phyloP scores from a whole-genome alignment of 352 stramenopile genomes.

The Phytophthora citricola region DNA sequence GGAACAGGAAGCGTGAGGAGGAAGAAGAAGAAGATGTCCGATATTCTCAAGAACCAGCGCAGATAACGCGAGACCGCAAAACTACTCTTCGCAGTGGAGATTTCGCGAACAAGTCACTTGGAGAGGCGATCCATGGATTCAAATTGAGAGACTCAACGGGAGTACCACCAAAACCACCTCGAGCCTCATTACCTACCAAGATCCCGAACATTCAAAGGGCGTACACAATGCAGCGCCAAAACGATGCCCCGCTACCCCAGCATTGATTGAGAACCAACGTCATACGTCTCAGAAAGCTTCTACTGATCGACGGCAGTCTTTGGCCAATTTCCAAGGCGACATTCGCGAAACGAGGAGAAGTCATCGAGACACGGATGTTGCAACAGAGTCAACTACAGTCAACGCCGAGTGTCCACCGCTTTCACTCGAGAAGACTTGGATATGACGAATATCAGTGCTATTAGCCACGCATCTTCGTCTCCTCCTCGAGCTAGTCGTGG shows the following conservation, averaged over 20 bases:
- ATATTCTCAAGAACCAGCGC: slow-evolving; percentile 2
- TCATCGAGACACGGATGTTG: slow-evolving; percentile 6
- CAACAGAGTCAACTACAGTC: slow-evolving; percentile 25
- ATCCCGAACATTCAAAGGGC: slow-evolving; percentile 16
- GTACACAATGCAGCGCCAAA: slow-evolving; percentile 26
- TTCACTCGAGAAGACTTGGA: slow-evolving; percentile 38
- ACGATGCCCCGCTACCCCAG: slow-evolving; percentile 15
- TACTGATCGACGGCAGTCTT: slow-evolving; percentile 10
- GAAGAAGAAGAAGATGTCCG: slow-evolving; percentile 3
- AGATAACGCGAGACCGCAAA: slow-evolving; percentile 19
- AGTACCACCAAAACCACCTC: neutral
- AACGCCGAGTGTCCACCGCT: slow-evolving; percentile 29
- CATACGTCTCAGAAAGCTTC: slow-evolving; percentile 1
- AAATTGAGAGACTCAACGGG: slow-evolving; percentile 42
- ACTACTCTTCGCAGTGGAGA: slow-evolving; percentile 52
- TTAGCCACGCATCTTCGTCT: slow-evolving; percentile 27
- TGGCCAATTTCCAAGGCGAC: slow-evolving; percentile 1
- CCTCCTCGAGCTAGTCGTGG: neutral
- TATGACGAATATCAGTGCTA: slow-evolving; percentile 37
- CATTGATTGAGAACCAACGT: slow-evolving; percentile 19
- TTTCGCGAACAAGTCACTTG: slow-evolving; percentile 72
- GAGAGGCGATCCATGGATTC: slow-evolving; percentile 65
- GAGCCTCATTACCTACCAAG: slow-evolving; percentile 13
- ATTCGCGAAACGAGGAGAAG: slow-evolving; percentile 7
- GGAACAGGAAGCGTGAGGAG: neutral